phyloP scores from a whole-genome alignment of 306 rosid species.

The Vigna trinervia region DNA sequence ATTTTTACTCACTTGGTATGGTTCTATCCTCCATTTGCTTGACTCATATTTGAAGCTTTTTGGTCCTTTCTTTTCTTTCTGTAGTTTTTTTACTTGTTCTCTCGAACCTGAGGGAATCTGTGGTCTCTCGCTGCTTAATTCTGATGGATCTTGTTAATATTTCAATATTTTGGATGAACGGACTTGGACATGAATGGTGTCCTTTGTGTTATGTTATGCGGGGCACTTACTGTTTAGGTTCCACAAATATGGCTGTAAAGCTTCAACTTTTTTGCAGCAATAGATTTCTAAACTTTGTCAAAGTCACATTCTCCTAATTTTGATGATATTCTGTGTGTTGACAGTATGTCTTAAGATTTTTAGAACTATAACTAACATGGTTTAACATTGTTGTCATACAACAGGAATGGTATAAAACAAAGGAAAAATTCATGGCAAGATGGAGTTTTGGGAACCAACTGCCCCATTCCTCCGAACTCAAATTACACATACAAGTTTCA shows the following conservation, averaged over 20 bases:
- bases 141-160: neutral
- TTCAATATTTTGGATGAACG: neutral
- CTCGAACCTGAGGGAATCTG: neutral
- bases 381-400: conserved; percentile 33
- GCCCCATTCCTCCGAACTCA: conserved; percentile 90
- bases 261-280: conserved; percentile 1
- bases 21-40: conserved; percentile 18
- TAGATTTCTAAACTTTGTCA: neutral
- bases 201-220: neutral
- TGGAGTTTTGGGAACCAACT: conserved; percentile 94
- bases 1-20: conserved; percentile 84
- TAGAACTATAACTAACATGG: neutral
- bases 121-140: neutral
- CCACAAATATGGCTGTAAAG: neutral
- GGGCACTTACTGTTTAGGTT: neutral
- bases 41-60: neutral
- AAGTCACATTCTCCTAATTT: conserved; percentile 5
- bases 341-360: neutral
- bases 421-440: conserved; percentile 99
- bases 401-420: conserved; percentile 94
- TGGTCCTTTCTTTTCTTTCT: neutral
- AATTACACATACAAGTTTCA: conserved; percentile 90
- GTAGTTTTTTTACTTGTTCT: neutral
- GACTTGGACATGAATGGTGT: neutral
- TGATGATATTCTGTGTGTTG: conserved; percentile 4